A percentile compares a stretch with the other conserved stretches of the same genome.
Evolutionary conservation across 2,329 filamentous ascomycete genomes (phyloP).

Genomic region (Fusarium xyrophilum): DNA sequence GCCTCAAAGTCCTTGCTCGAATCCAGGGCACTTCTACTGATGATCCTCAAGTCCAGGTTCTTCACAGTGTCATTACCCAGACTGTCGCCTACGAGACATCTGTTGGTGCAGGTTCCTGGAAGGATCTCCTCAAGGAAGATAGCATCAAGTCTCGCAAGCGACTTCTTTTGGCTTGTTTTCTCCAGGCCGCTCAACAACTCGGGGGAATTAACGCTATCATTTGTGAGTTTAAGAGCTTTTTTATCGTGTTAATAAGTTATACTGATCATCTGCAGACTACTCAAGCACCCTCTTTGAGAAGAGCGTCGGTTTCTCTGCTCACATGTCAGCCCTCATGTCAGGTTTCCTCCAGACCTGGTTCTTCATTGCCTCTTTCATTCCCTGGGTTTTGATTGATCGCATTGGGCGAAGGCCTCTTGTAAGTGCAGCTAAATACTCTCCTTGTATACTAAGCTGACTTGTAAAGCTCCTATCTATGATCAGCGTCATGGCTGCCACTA

Average conservation of each 20-base stretch:
- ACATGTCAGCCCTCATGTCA: slow-evolving; percentile 59
- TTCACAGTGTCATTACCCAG: slow-evolving; percentile 45
- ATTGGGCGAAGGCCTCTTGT: slow-evolving; percentile 30
- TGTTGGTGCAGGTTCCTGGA: slow-evolving; percentile 42
- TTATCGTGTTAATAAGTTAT: fast-evolving
- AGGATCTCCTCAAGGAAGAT: slow-evolving; percentile 44
- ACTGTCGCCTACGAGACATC: slow-evolving; percentile 45
- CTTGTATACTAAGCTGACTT: not conserved
- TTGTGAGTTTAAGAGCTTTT: slow-evolving; percentile 36
- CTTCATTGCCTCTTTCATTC: slow-evolving; percentile 51
- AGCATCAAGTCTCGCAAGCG: slow-evolving; percentile 44
- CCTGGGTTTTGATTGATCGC: slow-evolving; percentile 32
- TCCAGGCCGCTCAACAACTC: slow-evolving; percentile 52
- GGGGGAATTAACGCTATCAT: slow-evolving; percentile 58
- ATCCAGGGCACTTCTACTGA: slow-evolving; percentile 41
- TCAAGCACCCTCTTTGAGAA: slow-evolving; percentile 55
- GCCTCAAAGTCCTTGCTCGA: slow-evolving; percentile 48
- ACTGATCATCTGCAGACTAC: slow-evolving; percentile 45
- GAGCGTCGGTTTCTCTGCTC: slow-evolving; percentile 51
- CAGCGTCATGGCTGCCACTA: slow-evolving; percentile 49
- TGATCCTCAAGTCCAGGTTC: slow-evolving; percentile 30
- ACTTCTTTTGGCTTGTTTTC: slow-evolving; percentile 44
- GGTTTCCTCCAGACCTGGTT: slow-evolving; percentile 59
- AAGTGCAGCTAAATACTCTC: not conserved
- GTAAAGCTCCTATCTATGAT: slow-evolving; percentile 49